Evolutionary conservation across 2,329 filamentous ascomycete species (phyloP), one percentile per base, ranked within the genome.

Genomic region (Acarospora socialis): DNA sequence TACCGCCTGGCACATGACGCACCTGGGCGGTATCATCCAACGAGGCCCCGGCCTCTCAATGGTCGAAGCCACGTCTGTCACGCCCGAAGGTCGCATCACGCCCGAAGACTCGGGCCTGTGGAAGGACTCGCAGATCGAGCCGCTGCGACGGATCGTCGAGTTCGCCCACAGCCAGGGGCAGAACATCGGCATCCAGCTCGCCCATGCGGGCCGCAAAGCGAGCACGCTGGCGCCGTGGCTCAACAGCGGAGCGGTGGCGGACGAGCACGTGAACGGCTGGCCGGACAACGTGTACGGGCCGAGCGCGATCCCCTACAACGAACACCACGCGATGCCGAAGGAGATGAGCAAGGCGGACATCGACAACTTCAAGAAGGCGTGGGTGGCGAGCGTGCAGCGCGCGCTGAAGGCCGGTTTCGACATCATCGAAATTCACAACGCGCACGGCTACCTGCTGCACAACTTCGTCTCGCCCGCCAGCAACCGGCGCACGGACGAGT

Each of bases 81-180:
- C 70, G 7, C 57, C 81, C 4, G 73, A 86, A 43, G 84, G 84
- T 17, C 71, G 86, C 34, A 92, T 92, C 60, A 79, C 80, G 1
- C 82, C 83, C 1, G 66, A 86, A 51, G 81, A 87, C 51, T 58
- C 62, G 8, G 83, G 86, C 1, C 58, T 94, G 5, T 94, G 84
- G 86, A 66, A 78, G 40, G 86, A 93, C 52, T 73, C 68, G 20
- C 86, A 94, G 53, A 77, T 86, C 38, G 75, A 68, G 40, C 74
- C 76, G 0, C 58, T 92, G 36, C 69, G 66, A 49, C 68, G 70
- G 37, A 68, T 87, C 27, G 70, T 76, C 21, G 80, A 92, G 39
- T 92, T 84, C 40, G 71, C 78, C 2, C 83, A 92, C 59, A 73
- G 69, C 16, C 84, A 92, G 55, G 68, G 66, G 49, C 75, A 83